Conservation (phyloP, 2,329 filamentous ascomycete genomes). For the Paecilomyces variotii region DNA sequence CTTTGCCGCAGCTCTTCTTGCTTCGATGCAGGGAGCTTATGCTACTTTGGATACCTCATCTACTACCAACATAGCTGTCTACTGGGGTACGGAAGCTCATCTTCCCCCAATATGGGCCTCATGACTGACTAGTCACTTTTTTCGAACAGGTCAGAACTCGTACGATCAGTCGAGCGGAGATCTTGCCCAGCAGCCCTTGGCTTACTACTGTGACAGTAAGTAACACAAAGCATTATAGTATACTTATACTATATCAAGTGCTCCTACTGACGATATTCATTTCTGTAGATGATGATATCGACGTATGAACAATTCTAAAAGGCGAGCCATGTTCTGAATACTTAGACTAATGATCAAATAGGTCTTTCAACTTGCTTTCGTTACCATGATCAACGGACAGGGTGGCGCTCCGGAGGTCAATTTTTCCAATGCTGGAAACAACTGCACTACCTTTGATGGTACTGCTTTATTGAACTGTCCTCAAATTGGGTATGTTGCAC, state of each 20-base stretch:
- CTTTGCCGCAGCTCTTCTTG: constrained; percentile 13
- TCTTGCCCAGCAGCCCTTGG: constrained; percentile 47
- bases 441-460: constrained; percentile 53
- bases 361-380: constrained; percentile 59
- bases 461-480: constrained; percentile 54
- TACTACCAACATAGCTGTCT: constrained; percentile 52
- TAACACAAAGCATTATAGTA: constrained; percentile 11
- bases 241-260: background rate
- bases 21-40: constrained; percentile 22
- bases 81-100: constrained; percentile 46
- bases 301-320: constrained; percentile 10
- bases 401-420: constrained; percentile 48
- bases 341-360: constrained; percentile 19
- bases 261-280: constrained; percentile 6
- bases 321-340: background rate
- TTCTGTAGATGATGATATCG: constrained; percentile 18
- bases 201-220: constrained; percentile 53
- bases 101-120: background rate
- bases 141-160: constrained; percentile 51
- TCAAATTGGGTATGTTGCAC: constrained; percentile 51
- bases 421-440: constrained; percentile 57
- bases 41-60: constrained; percentile 40
- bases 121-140: background rate
- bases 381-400: constrained; percentile 48
- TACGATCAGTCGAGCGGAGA: constrained; percentile 38